Evolutionary conservation across 495 filamentous ascomycete species (phyloP), one percentile per base, ranked within the genome.

Genomic region (Penicillium canescens): DNA sequence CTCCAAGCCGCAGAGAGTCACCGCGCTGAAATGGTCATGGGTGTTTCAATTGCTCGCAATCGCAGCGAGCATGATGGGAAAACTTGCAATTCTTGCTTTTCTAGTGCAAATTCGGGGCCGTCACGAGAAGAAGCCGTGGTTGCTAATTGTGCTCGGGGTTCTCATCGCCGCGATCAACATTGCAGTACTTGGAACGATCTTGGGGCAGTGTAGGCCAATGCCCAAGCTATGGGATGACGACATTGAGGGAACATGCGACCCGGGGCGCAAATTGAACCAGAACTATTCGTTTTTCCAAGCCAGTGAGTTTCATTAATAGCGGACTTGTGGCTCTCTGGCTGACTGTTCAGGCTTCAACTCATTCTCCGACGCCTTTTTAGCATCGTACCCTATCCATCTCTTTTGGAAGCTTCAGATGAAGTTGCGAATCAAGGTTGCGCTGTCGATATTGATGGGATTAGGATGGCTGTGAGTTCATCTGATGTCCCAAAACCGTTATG

Each of bases 371-470:
- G 55, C 71, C 31, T 43, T 66, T 11, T 55, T 66, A 18, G 70
- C 72, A 13, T 37, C 63, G 4, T 70, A 69, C 26, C 72, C 72
- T 0, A 42, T 61, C 10, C 47, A 68, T 38, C 57, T 73, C 38
- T 67, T 75, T 50, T 65, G 70, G 33, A 65, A 63, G 36, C 57
- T 72, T 2, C 66, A 63, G 11, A 58, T 68, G 40, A 57, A 63
- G 43, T 51, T 62, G 6, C 71, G 65, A 21, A 54, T 63, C 45
- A 63, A 63, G 35, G 35, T 75, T 26, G 69, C 62, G 0, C 37
- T 75, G 20, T 72, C 60, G 8, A 34, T 69, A 6, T 52, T 75
- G 9, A 75, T 76, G 73, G 67, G 73, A 3, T 36, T 71, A n/a
- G 66, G 70, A 9, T 60, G 71, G 41, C 63, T 76, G 70, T 76